Base-by-base conservation (phyloP, 2,329 filamentous ascomycete species). In the Didymella glomerata region DNA sequence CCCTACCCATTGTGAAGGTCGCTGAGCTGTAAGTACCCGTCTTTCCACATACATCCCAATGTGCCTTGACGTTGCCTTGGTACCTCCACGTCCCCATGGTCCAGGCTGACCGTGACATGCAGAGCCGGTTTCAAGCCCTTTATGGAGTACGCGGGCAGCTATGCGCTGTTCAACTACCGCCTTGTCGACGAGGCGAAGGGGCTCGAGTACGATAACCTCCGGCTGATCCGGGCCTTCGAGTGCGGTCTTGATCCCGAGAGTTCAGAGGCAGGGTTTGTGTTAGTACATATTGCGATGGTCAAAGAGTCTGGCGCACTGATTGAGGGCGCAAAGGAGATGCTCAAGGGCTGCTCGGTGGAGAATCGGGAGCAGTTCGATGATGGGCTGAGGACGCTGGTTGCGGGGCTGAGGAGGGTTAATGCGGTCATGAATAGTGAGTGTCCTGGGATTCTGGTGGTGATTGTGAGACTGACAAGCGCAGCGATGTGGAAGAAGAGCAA, bases 271-370 rank as follows among this genome's bases (percentile, higher is more conserved):
- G 94, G 94, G 48, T 97, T 98, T 75, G 92, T 97, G n/a, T 85
- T 97, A 13, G 93, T 95, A 4, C 94, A 97, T 77, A 88, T 98
- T 50, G 92, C 96, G 78, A 98, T 97, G 93, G 94, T 97, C 48
- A 89, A 88, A 74, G 88, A 96, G 77, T 93, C 93, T 0, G 90
- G 90, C 0, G 86, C 87, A 0, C 83, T 98, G 1, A 88, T 97
- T 46, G 84, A 86, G 41, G 92, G 92, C 30, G 86, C 88, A 3
- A 83, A 92, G 46, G 83, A 86, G 50, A 85, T 89, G 49, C 83
- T 96, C 24, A 84, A 89, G 41, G 77, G 78, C 28, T 77, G 81
- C 49, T 66, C 71, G 6, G 63, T 53, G 7, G 52, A 64, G 7
- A 70, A 85, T 61, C 85, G 89, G 3, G 73, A 79, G 14, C 75